phyloP scores from a whole-genome alignment of 345 rosid species.

The Rhodamnia rubescens region DNA sequence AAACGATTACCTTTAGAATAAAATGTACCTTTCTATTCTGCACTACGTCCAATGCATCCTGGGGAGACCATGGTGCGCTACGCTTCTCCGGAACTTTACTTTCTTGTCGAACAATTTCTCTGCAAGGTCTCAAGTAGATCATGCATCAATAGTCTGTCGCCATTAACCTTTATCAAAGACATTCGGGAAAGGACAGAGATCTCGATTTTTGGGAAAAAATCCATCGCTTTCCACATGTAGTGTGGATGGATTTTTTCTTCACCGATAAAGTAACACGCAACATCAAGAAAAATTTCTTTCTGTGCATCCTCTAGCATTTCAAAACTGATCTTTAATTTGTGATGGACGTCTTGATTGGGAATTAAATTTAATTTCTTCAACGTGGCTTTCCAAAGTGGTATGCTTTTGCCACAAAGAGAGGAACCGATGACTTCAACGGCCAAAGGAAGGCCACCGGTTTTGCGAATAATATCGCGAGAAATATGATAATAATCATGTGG shows the following conservation, averaged over 20 bases:
- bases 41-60: background rate
- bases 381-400: background rate
- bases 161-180: background rate
- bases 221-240: background rate
- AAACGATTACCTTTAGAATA: background rate
- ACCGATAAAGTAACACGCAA: background rate
- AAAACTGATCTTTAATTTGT: background rate
- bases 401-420: background rate
- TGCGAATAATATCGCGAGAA: background rate
- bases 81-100: background rate
- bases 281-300: background rate
- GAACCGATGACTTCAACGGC: background rate
- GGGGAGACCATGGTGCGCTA: background rate
- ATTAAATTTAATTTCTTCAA: background rate
- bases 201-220: background rate
- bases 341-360: background rate
- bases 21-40: background rate
- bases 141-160: background rate
- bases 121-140: background rate
- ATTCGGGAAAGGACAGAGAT: background rate
- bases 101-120: background rate
- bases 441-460: background rate
- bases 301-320: background rate
- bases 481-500: background rate
- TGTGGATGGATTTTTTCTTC: background rate